Percentiles rank a stretch among this genome's conserved stretches.
phyloP scores from a whole-genome alignment of 495 filamentous ascomycete species.

The Filosporella fistucella region DNA sequence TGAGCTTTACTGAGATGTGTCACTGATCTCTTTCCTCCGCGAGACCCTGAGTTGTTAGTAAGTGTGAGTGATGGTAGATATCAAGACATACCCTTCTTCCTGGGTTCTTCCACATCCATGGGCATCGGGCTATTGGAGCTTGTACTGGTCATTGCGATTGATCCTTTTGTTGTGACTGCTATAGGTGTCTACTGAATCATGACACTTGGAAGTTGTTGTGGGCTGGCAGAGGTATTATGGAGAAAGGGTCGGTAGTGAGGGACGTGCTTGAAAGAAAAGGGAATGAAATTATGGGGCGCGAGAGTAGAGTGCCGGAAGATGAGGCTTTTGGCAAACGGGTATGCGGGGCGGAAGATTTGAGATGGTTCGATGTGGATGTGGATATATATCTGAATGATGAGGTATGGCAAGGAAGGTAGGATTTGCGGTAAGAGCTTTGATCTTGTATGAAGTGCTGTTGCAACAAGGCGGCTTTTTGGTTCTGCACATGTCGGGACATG shows the following conservation, averaged over 20 bases:
- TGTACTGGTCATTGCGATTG: conserved; percentile 6
- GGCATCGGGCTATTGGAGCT: conserved; percentile 16
- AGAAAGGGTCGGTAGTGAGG: not conserved
- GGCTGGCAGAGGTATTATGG: not conserved
- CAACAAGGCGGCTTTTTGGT: not conserved
- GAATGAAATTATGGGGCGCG: not conserved
- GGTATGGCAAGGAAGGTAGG: not conserved
- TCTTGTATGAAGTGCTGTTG: not conserved
- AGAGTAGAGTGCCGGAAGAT: not conserved
- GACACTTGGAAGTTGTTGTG: not conserved
- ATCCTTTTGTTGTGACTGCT: not conserved
- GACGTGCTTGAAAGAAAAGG: not conserved
- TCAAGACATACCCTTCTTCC: conserved; percentile 20
- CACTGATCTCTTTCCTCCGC: conserved; percentile 58
- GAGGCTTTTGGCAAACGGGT: not conserved
- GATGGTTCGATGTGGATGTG: not conserved
- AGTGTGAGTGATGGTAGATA: not conserved
- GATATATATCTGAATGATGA: no score
- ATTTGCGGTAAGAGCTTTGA: not conserved
- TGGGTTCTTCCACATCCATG: conserved; percentile 16
- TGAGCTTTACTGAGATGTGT: conserved; percentile 69
- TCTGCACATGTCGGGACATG: conserved; percentile 3
- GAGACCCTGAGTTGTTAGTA: conserved; percentile 33
- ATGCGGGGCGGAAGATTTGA: not conserved
- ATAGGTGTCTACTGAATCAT: not conserved